phyloP scores from a whole-genome alignment of 2,329 filamentous ascomycete genomes.

The Tolypocladium nubicola region DNA sequence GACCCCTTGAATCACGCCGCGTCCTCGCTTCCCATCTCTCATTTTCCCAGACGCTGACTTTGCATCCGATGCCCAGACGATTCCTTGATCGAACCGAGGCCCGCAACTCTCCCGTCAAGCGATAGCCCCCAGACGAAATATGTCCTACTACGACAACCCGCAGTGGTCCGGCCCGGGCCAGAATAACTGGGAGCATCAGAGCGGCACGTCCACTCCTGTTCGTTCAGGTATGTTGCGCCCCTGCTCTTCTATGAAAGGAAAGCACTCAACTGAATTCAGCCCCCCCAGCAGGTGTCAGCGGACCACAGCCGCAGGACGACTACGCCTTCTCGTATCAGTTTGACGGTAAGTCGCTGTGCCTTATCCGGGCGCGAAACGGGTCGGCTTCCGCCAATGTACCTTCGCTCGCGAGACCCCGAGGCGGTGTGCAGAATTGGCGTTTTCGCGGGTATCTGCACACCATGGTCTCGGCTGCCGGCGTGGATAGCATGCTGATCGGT shows the following conservation, averaged over 20 bases:
- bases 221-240: slow-evolving; percentile 24
- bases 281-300: slow-evolving; percentile 53
- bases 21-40: no score
- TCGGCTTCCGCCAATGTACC: background rate
- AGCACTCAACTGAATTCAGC: slow-evolving; percentile 4
- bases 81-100: background rate
- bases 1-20: background rate
- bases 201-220: slow-evolving; percentile 25
- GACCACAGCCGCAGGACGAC: slow-evolving; percentile 64
- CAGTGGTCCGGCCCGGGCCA: slow-evolving; percentile 26
- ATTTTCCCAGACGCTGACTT: background rate
- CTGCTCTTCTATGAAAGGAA: background rate
- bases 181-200: slow-evolving; percentile 36
- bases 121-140: slow-evolving; percentile 9
- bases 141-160: slow-evolving; percentile 36
- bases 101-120: background rate
- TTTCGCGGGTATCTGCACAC: background rate
- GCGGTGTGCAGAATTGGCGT: background rate
- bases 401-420: background rate
- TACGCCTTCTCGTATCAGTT: slow-evolving; percentile 79
- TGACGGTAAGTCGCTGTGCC: slow-evolving; percentile 58
- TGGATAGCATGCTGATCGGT: background rate
- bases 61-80: background rate
- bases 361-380: background rate
- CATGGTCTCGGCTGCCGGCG: background rate